phyloP scores from a whole-genome alignment of 768 basidiomycete species.

The Rossbeevera mucosa region DNA sequence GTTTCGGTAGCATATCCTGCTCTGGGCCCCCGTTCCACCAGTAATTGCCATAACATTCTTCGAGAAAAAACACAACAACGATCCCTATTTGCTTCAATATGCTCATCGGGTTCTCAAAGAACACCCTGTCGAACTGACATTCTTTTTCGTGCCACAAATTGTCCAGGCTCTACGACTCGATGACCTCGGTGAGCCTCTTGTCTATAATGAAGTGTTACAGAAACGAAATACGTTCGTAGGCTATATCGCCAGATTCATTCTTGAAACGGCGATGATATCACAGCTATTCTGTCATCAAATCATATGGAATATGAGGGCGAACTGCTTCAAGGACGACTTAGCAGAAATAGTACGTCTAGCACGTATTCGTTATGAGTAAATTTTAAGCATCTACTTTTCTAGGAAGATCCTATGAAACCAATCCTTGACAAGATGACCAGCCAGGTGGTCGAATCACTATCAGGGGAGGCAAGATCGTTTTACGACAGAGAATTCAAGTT shows the following conservation, averaged over 20 bases:
- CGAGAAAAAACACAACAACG: conserved; percentile 75
- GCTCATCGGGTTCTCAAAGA: conserved; percentile 93
- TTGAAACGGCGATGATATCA: conserved; percentile 95
- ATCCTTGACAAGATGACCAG: conserved; percentile 83
- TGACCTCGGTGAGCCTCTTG: conserved; percentile 57
- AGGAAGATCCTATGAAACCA: conserved; percentile 97
- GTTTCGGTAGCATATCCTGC: conserved; percentile 65
- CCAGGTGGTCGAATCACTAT: conserved; percentile 76
- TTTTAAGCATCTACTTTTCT: conserved; percentile 6
- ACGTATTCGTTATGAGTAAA: background rate
- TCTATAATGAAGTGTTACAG: background rate
- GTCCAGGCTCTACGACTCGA: conserved; percentile 95
- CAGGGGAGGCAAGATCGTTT: conserved; percentile 83
- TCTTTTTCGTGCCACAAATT: conserved; percentile 99
- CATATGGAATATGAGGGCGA: conserved; percentile 99
- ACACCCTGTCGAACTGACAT: conserved; percentile 90
- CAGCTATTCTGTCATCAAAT: conserved; percentile 99
- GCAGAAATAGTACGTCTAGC: conserved; percentile 65
- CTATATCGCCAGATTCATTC: conserved; percentile 92
- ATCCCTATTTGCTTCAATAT: conserved; percentile 89
- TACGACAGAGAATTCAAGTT: conserved; percentile 95
- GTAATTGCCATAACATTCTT: conserved; percentile 80
- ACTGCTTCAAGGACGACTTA: conserved; percentile 88
- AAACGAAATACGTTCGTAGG: conserved; percentile 41
- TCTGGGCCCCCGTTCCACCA: conserved; percentile 88